Percentiles rank a stretch among this genome's conserved stretches.
These are phyloP conservation scores for Aspergillus ellipticus DNA, from an alignment of 495 filamentous ascomycete genomes.

Conservation along the genomic window DNA sequence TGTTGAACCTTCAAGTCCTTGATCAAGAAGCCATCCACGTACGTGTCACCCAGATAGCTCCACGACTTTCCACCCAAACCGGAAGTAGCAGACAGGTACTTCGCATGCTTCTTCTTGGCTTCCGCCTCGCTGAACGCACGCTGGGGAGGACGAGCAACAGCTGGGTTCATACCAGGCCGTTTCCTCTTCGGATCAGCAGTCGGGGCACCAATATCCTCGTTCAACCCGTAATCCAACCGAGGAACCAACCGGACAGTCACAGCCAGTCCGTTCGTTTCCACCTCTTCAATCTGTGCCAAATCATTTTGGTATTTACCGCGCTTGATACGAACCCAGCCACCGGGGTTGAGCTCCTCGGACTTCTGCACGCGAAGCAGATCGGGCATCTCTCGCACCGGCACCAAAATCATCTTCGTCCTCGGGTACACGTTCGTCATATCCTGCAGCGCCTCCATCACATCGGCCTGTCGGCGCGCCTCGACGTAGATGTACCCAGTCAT, in stretches of 20 bases:
- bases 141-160: slow-evolving; percentile 69
- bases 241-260: slow-evolving; percentile 84
- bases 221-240: slow-evolving; percentile 83
- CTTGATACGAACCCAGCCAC: slow-evolving; percentile 87
- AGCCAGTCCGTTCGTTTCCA: slow-evolving; percentile 87
- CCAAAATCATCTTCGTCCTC: slow-evolving; percentile 72
- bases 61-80: slow-evolving; percentile 67
- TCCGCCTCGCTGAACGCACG: slow-evolving; percentile 91
- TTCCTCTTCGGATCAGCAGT: slow-evolving; percentile 67
- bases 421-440: slow-evolving; percentile 83
- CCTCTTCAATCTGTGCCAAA: slow-evolving; percentile 88
- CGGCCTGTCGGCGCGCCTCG: slow-evolving; percentile 80
- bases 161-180: slow-evolving; percentile 53
- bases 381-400: slow-evolving; percentile 97
- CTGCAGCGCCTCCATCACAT: slow-evolving; percentile 76
- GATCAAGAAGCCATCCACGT: slow-evolving; percentile 87
- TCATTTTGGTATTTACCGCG: slow-evolving; percentile 83
- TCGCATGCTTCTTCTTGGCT: slow-evolving; percentile 81
- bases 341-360: slow-evolving; percentile 78
- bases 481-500: slow-evolving; percentile 96
- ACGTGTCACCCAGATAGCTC: slow-evolving; percentile 80
- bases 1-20: slow-evolving; percentile 90
- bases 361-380: slow-evolving; percentile 88
- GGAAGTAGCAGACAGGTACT: slow-evolving; percentile 56
- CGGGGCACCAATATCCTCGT: slow-evolving; percentile 67